phyloP scores from a whole-genome alignment of 139 green algal genomes.

The Ulvella scutata region DNA sequence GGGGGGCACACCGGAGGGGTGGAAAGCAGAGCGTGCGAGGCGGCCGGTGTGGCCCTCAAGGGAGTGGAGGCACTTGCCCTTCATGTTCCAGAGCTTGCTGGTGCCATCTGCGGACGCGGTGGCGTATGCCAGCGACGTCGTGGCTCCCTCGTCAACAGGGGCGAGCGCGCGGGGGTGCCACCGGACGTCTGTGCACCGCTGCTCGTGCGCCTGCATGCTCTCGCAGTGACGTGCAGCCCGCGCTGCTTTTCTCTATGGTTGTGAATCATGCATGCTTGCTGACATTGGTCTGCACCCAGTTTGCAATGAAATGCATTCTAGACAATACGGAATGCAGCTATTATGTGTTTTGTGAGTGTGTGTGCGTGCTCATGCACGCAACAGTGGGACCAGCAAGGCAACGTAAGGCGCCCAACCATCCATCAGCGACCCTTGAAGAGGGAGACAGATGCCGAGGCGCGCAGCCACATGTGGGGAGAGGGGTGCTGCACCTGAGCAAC shows the following conservation, averaged over 20 bases:
- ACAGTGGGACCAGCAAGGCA: no score
- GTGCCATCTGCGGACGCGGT: conserved; percentile 56
- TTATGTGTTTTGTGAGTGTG: no score
- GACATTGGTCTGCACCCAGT: no score
- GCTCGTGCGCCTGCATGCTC: conserved; percentile 43
- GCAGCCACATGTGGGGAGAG: background rate
- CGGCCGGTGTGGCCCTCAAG: conserved; percentile 71
- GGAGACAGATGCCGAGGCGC: no score
- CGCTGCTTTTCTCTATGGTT: no score
- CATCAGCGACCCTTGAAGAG: background rate
- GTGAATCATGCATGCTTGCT: no score
- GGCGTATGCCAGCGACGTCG: conserved; percentile 2
- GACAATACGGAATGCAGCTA: no score
- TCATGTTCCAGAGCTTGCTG: conserved; percentile 31
- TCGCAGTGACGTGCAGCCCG: no score
- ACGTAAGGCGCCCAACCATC: no score
- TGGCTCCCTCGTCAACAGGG: background rate
- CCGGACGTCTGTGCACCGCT: conserved; percentile 67
- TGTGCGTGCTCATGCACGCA: no score
- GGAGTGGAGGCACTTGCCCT: conserved; percentile 34
- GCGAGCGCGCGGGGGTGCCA: conserved; percentile 56
- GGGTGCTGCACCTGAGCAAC: background rate
- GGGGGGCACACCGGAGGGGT: conserved; percentile 72
- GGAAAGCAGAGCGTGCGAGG: conserved; percentile 68
- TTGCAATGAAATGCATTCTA: no score